Conservation (phyloP, 441 rosid species). For the Jatropha podagrica region DNA sequence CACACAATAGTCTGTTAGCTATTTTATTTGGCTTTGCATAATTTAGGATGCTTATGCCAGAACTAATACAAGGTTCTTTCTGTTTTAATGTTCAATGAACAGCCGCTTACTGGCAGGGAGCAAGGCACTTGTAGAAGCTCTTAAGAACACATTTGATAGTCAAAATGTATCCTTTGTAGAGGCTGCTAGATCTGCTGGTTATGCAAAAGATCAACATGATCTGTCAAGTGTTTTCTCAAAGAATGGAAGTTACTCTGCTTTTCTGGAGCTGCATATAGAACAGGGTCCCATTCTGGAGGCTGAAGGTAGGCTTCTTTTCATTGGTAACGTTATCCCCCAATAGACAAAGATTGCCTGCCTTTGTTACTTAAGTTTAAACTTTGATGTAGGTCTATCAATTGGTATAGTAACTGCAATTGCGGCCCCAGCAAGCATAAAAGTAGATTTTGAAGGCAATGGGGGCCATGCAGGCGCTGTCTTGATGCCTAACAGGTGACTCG, state of each 20-base stretch:
- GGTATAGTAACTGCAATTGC: conserved; percentile 96
- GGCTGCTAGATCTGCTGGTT: conserved; percentile 86
- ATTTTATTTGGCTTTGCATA: conserved; percentile 7
- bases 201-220: conserved; percentile 53
- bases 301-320: conserved; percentile 48
- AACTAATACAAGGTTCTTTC: conserved; percentile 15
- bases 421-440: conserved; percentile 92
- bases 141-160: conserved; percentile 63
- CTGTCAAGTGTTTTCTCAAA: conserved; percentile 57
- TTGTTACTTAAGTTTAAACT: conserved; percentile 21
- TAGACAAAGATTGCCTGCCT: background rate
- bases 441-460: conserved; percentile 90
- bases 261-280: conserved; percentile 90
- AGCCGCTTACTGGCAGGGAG: conserved; percentile 87
- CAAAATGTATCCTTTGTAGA: conserved; percentile 73
- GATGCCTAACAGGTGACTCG: conserved; percentile 77
- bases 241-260: conserved; percentile 74
- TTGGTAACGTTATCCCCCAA: background rate
- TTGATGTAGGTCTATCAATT: conserved; percentile 58
- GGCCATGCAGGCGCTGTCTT: conserved; percentile 97
- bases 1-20: background rate
- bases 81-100: conserved; percentile 29
- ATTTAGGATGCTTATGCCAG: background rate
- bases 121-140: conserved; percentile 52
- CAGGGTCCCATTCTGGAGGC: conserved; percentile 92